Conservation (phyloP, 768 basidiomycete genomes). For the Serendipita sp. region DNA sequence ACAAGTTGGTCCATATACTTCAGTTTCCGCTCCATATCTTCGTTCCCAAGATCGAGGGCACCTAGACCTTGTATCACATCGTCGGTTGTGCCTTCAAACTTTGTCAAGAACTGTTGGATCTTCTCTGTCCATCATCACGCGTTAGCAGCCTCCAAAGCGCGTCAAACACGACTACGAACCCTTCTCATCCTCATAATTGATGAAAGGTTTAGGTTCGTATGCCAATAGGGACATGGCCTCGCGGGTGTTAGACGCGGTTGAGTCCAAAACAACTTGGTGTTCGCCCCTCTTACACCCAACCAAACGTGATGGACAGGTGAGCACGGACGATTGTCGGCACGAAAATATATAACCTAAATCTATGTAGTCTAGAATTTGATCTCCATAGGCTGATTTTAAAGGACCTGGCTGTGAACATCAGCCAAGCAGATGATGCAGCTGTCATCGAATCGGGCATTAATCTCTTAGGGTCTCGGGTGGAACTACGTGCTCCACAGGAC, state of each 20-base stretch:
- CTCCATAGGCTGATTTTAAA: constrained; percentile 60
- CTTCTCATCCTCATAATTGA: constrained; percentile 60
- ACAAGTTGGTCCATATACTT: constrained; percentile 84
- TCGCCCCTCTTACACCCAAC: not conserved
- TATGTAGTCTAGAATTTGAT: constrained; percentile 53
- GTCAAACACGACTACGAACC: constrained; percentile 24
- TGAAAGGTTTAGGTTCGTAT: not conserved
- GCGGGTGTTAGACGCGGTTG: not conserved
- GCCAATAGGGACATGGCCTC: not conserved
- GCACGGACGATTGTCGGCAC: not conserved
- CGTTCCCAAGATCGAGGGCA: constrained; percentile 49
- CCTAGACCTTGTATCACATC: constrained; percentile 54
- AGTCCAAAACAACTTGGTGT: not conserved
- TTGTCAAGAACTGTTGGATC: constrained; percentile 56
- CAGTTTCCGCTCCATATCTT: constrained; percentile 26
- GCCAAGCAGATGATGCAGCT: constrained; percentile 23
- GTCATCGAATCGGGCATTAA: constrained; percentile 31
- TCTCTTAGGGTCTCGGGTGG: constrained; percentile 46
- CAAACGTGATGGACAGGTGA: constrained; percentile 4
- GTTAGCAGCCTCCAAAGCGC: not conserved
- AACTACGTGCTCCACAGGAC: constrained; percentile 18
- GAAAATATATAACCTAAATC: not conserved
- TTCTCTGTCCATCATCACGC: constrained; percentile 29
- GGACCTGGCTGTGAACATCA: constrained; percentile 47
- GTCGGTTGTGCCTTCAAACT: constrained; percentile 40